phyloP scores from a whole-genome alignment of 2,329 filamentous ascomycete genomes.

The Xylaria sp. region DNA sequence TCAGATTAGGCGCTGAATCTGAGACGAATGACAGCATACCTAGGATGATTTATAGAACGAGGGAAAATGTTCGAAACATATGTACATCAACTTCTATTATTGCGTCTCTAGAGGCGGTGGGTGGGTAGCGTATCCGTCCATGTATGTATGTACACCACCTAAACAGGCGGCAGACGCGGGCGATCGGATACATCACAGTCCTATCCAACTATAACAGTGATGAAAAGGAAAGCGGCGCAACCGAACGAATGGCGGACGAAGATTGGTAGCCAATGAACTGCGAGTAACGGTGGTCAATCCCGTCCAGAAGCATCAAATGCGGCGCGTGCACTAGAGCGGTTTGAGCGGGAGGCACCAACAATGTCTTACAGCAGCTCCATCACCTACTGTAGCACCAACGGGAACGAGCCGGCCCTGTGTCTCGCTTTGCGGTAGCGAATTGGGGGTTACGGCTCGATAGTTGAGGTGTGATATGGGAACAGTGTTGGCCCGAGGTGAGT shows the following conservation, averaged over 20 bases:
- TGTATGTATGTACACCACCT: not conserved
- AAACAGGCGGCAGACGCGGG: conserved; percentile 35
- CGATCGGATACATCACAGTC: conserved; percentile 34
- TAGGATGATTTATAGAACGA: conserved; percentile 1
- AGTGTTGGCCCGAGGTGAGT: conserved; percentile 22
- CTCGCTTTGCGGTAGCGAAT: conserved; percentile 14
- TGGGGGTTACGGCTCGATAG: not conserved
- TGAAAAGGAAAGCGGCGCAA: conserved; percentile 23
- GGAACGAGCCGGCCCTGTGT: conserved; percentile 19
- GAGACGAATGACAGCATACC: conserved; percentile 15
- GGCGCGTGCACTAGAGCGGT: conserved; percentile 30
- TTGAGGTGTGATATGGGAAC: conserved; percentile 12
- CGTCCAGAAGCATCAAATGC: conserved; percentile 23
- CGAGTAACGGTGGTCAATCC: conserved; percentile 21
- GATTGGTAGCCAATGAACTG: conserved; percentile 30
- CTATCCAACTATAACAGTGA: conserved; percentile 12
- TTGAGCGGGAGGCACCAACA: conserved; percentile 34
- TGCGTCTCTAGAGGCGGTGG: conserved; percentile 23
- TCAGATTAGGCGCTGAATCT: conserved; percentile 1
- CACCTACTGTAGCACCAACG: conserved; percentile 20
- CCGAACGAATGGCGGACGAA: conserved; percentile 29
- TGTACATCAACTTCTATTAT: conserved; percentile 23
- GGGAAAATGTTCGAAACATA: conserved; percentile 14
- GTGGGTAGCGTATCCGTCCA: conserved; percentile 17
- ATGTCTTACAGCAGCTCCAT: conserved; percentile 31